Evolutionary conservation across 1,284 basidiomycete genomes (phyloP), one percentile per base, ranked within the genome.

Genomic region (Athelia psychrophila): DNA sequence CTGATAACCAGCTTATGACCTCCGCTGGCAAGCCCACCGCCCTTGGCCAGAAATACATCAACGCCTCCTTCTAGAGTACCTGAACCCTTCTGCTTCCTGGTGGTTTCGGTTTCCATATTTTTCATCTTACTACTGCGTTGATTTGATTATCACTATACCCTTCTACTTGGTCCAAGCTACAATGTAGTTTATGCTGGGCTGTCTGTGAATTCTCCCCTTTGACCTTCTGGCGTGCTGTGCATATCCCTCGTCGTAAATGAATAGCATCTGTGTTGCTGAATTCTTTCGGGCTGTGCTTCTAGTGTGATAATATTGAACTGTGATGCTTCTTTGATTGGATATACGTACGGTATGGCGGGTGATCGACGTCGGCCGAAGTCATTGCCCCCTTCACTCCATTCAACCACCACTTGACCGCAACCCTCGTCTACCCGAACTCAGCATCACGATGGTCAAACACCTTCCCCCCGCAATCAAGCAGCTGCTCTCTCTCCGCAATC

Each of bases 401-500:
- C n/a, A n/a, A n/a, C n/a, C n/a, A n/a, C n/a, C n/a, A n/a, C n/a
- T n/a, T n/a, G n/a, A n/a, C n/a, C n/a, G n/a, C n/a, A n/a, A n/a
- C n/a, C n/a, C n/a, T n/a, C n/a, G n/a, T n/a, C n/a, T n/a, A n/a
- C n/a, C n/a, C n/a, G n/a, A n/a, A n/a, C n/a, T n/a, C n/a, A n/a
- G n/a, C n/a, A n/a, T n/a, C 38, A 42, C 16, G 38, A 42, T 42
- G 38, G 38, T 42, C n/a, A 42, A 42, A 42, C 74, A 78, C 42
- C 66, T 80, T 6, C 71, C 78, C 2, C 67, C 73, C 5, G 58
- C 72, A 5, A 74, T 95, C 58, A 94, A 91, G 71, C 81, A 86
- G 18, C 77, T 94, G 42, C 65, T 95, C 59, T 77, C 82, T 15
- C 72, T 89, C 35, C 86, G 85, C 56, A 84, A 81, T 53, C 88